Evolutionary conservation across 768 basidiomycete species (phyloP), one percentile per base, ranked within the genome.

Genomic region (Amanita subjunquillea): DNA sequence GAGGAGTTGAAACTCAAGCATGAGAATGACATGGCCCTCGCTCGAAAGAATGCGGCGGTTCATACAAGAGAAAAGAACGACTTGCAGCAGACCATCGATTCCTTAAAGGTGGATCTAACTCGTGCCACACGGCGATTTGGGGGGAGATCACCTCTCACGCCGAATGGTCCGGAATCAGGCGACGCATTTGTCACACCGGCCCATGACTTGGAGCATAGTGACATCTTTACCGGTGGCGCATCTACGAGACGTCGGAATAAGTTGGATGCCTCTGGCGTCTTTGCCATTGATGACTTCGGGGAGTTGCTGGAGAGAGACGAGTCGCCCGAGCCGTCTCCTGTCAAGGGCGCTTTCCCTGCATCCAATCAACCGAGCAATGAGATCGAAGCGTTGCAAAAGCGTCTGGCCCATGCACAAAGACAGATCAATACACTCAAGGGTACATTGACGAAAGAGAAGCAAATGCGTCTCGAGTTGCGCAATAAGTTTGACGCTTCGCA

Each of bases 21-120:
- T 62, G 95, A 98, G 69, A 91, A 92, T 12, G 92, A 96, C 56
- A 79, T 97, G 54, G 96, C 95, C 3, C 86, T 89, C 55, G 88
- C 91, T 59, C 79, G 93, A 44, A 90, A 90, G 67, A 80, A 86
- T 51, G 83, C 87, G 1, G 94, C 94, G 1, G 84, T 87, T 23
- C 75, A 97, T 23, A 83, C 86, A 59, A 79, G 95, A 56, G 96
- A 99, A 65, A 95, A 94, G 72, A 85, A 82, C 25, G 95, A 99
- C 59, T 72, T 99, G 38, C 88, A 94, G 63, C 79, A 83, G 55
- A 72, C 80, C 3, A 70, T 97, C 23, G 92, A 96, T 59, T 71
- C 75, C 3, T 65, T 90, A 62, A 90, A 87, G 68, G 75, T 76
- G 0, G 89, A 94, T 43, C 70, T 81, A 45, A 76, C 78, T 7